These are phyloP conservation scores for Ascochyta viciae-villosae DNA, from an alignment of 2,329 filamentous ascomycete species.

Conservation along the genomic window DNA sequence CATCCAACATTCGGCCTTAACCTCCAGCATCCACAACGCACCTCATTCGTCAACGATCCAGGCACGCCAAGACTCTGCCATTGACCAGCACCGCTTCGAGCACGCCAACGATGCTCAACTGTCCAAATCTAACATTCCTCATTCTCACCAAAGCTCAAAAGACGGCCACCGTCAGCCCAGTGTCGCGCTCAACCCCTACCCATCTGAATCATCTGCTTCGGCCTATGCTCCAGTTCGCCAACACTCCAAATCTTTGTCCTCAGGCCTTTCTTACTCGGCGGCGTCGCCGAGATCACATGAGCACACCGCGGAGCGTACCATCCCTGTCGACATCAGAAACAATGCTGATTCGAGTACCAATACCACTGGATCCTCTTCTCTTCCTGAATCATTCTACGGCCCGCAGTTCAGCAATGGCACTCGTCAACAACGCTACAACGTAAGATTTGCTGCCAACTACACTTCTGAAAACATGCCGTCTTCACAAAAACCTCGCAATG, in stretches of 20 bases:
- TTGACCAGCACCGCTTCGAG: slow-evolving; percentile 27
- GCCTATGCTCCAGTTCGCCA: slow-evolving; percentile 12
- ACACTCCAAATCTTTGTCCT: slow-evolving; percentile 16
- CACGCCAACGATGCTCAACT: slow-evolving; percentile 22
- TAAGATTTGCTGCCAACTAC: slow-evolving; percentile 33
- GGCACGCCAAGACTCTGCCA: slow-evolving; percentile 33
- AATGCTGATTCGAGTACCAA: slow-evolving; percentile 12
- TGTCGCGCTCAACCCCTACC: slow-evolving; percentile 10
- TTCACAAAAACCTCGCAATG: slow-evolving; percentile 26
- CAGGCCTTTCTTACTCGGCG: not conserved
- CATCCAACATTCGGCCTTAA: slow-evolving; percentile 13
- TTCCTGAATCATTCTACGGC: slow-evolving; percentile 13
- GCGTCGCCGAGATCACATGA: slow-evolving; percentile 23
- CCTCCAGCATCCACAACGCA: slow-evolving; percentile 14
- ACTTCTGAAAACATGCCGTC: slow-evolving; percentile 30
- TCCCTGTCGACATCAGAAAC: slow-evolving; percentile 10
- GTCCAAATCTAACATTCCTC: slow-evolving; percentile 22
- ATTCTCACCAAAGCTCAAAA: slow-evolving; percentile 22
- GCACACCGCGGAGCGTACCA: slow-evolving; percentile 10
- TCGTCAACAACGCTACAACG: slow-evolving; percentile 36
- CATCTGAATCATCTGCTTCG: slow-evolving; percentile 15
- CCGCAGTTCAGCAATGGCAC: slow-evolving; percentile 20
- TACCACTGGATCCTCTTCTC: slow-evolving; percentile 13
- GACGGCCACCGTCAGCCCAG: slow-evolving; percentile 4
- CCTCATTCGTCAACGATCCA: slow-evolving; percentile 17